Evolutionary conservation across 2,329 filamentous ascomycete species (phyloP).

Genomic region (Botrytis aclada): DNA sequence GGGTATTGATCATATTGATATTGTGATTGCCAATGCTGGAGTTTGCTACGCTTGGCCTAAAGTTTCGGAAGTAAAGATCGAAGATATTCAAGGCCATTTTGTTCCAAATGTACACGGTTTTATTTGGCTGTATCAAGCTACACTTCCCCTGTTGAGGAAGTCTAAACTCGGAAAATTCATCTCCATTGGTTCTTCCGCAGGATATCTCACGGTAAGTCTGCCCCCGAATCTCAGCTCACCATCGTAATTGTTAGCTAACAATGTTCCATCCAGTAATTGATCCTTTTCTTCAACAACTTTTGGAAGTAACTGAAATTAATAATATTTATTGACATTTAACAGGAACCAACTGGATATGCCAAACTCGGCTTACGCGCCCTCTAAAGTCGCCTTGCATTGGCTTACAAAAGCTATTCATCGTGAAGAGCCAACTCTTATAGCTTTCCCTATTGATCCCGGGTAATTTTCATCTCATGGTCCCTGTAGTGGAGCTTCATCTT

Average conservation of each 20-base stretch:
- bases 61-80: neutral
- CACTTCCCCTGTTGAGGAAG: neutral
- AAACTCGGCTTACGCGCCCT: neutral
- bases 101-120: neutral
- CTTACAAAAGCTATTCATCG: neutral
- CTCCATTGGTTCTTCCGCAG: neutral
- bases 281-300: neutral
- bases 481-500: neutral
- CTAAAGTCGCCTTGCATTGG: neutral
- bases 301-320: neutral
- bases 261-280: neutral
- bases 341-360: neutral
- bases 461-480: neutral
- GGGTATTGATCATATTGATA: neutral
- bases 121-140: neutral
- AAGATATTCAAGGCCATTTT: neutral
- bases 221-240: neutral
- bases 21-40: constrained; percentile 50
- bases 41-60: neutral
- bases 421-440: neutral
- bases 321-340: neutral
- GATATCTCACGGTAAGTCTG: neutral
- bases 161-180: neutral
- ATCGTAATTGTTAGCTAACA: neutral
- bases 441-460: neutral